A percentile compares a stretch with the other conserved stretches of the same genome.
Evolutionary conservation across 371 early-diverging fungal species (phyloP).

Genomic region (Phascolomyces articulosus): DNA sequence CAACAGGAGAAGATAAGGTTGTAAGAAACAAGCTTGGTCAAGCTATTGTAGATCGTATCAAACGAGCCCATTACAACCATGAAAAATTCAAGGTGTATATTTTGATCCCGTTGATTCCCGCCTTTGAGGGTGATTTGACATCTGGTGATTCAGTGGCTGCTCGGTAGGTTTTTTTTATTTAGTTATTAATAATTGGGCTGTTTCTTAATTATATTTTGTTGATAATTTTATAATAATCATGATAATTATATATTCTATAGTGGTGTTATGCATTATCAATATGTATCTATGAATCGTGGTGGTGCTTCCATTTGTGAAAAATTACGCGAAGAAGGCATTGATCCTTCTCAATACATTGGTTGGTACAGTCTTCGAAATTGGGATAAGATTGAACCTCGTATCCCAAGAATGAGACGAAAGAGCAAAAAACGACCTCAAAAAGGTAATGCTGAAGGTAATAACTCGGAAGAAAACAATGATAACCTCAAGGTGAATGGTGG

Average conservation of each 20-base stretch:
- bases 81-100: conserved; percentile 84
- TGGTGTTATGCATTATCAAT: conserved; percentile 84
- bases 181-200: not conserved
- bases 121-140: conserved; percentile 84
- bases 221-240: not conserved
- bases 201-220: no score
- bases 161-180: conserved; percentile 32
- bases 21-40: conserved; percentile 51
- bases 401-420: conserved; percentile 10
- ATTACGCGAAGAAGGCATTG: conserved; percentile 68
- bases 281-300: conserved; percentile 81
- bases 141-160: conserved; percentile 75
- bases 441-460: not conserved
- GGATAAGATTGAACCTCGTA: conserved; percentile 51
- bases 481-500: not conserved
- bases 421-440: not conserved
- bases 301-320: conserved; percentile 70
- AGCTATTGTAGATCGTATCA: conserved; percentile 81
- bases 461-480: not conserved
- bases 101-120: conserved; percentile 90
- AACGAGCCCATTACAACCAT: conserved; percentile 65
- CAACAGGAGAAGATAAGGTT: conserved; percentile 46
- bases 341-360: conserved; percentile 73
- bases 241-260: conserved; percentile 13
- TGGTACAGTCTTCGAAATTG: conserved; percentile 80